Evolutionary conservation across 768 basidiomycete species (phyloP).

Genomic region (Boletus eberwhitei): DNA sequence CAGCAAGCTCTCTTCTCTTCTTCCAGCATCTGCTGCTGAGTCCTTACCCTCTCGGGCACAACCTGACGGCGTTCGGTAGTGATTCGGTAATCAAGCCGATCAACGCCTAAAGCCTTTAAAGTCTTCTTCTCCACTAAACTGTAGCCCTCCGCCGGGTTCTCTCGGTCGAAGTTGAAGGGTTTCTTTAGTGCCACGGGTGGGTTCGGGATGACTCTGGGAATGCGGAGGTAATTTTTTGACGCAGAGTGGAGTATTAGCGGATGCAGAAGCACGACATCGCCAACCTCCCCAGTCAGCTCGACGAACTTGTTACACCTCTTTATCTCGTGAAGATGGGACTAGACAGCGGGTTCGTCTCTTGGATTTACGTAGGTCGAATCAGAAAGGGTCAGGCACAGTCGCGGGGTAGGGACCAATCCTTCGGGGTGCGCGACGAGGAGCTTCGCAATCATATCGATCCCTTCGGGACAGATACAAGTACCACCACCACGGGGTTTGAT

Average conservation of each 20-base stretch:
- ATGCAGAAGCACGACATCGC: conserved; percentile 33
- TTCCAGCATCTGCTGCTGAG: conserved; percentile 5
- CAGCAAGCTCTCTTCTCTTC: neutral
- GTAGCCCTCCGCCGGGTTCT: conserved; percentile 1
- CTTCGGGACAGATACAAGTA: conserved; percentile 1
- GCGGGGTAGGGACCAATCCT: neutral
- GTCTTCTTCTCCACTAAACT: conserved; percentile 5
- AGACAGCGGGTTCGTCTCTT: neutral
- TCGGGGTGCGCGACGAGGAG: neutral
- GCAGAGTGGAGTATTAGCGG: conserved; percentile 66
- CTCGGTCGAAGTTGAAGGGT: conserved; percentile 44
- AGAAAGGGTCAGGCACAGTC: neutral
- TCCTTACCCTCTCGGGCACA: conserved; percentile 1
- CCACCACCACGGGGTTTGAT: conserved; percentile 4
- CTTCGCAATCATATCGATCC: conserved; percentile 5
- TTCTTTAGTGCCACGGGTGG: conserved; percentile 54
- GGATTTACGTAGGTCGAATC: conserved; percentile 4
- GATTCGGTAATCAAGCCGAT: conserved; percentile 3
- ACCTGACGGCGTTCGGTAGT: conserved; percentile 1
- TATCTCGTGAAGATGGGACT: conserved; percentile 5
- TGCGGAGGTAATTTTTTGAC: conserved; percentile 54
- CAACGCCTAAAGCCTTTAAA: conserved; percentile 6
- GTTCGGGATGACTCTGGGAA: conserved; percentile 61
- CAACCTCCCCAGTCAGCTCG: conserved; percentile 4
- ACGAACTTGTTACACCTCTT: neutral